Evolutionary conservation across 2,329 filamentous ascomycete species (phyloP).

Genomic region (Pseudopyricularia cyperi): DNA sequence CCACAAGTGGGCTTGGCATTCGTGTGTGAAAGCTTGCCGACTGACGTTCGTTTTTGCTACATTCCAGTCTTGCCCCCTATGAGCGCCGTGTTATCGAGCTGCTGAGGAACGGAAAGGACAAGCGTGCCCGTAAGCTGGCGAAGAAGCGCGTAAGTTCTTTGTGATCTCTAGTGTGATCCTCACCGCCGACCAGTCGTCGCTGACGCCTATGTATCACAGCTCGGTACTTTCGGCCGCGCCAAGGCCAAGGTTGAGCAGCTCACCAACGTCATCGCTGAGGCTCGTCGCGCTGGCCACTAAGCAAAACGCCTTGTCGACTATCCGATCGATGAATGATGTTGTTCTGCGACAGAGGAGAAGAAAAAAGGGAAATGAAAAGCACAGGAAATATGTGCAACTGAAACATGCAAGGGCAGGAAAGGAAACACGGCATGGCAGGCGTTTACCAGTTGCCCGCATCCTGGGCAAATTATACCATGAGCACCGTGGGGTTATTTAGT

Average conservation of each 20-base stretch:
- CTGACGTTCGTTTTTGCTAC: slow-evolving; percentile 4
- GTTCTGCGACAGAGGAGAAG: not conserved
- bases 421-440: not conserved
- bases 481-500: not conserved
- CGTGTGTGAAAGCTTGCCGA: not conserved
- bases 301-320: not conserved
- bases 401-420: not conserved
- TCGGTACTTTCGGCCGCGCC: slow-evolving; percentile 96
- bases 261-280: slow-evolving; percentile 93
- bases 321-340: not conserved
- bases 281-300: slow-evolving; percentile 57
- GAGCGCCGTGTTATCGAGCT: slow-evolving; percentile 99
- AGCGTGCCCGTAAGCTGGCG: slow-evolving; percentile 96
- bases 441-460: not conserved
- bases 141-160: slow-evolving; percentile 80
- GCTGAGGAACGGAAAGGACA: slow-evolving; percentile 98
- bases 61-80: slow-evolving; percentile 66
- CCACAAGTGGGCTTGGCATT: not conserved
- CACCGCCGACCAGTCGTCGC: not conserved
- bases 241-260: slow-evolving; percentile 99
- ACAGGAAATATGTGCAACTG: too few relatives aligned
- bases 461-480: not conserved
- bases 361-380: not conserved
- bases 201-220: slow-evolving; percentile 34
- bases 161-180: not conserved